Percentiles rank a stretch among this genome's conserved stretches.
These are phyloP conservation scores for Suillus sp. DNA, from an alignment of 768 basidiomycete genomes.

Conservation along the genomic window DNA sequence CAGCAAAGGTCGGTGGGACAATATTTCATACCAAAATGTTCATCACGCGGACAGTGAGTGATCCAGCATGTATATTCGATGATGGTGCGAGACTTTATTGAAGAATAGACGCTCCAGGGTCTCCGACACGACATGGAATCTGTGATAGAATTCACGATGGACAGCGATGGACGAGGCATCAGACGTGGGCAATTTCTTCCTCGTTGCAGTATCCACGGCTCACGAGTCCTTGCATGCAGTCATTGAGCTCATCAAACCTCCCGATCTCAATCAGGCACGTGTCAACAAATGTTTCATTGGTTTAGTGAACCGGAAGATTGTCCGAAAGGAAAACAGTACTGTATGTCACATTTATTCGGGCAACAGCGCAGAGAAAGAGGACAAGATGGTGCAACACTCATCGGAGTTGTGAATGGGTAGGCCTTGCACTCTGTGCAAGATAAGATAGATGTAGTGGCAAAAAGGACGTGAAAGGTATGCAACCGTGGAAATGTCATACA, in stretches of 20 bases:
- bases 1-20: constrained; percentile 53
- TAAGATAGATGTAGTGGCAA: too few relatives aligned
- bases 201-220: neutral
- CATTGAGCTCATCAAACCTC: constrained; percentile 71
- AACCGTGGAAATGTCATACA: too few relatives aligned
- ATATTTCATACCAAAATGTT: constrained; percentile 65
- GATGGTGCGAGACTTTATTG: neutral
- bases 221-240: constrained; percentile 47
- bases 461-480: too few relatives aligned
- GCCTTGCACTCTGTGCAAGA: too few relatives aligned
- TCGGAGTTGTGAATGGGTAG: too few relatives aligned
- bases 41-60: constrained; percentile 54
- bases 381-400: too few relatives aligned
- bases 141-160: constrained; percentile 77
- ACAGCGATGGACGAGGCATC: constrained; percentile 58
- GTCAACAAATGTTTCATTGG: constrained; percentile 95
- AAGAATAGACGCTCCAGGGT: constrained; percentile 43
- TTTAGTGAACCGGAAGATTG: constrained; percentile 83
- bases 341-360: constrained; percentile 35
- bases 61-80: constrained; percentile 60
- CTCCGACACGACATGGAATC: constrained; percentile 78
- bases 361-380: constrained; percentile 19
- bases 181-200: constrained; percentile 45
- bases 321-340: constrained; percentile 70
- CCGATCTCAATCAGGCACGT: constrained; percentile 85